These are phyloP conservation scores for Chlamydomonas eustigma DNA, from an alignment of 139 green algal species.

Conservation along the genomic window DNA sequence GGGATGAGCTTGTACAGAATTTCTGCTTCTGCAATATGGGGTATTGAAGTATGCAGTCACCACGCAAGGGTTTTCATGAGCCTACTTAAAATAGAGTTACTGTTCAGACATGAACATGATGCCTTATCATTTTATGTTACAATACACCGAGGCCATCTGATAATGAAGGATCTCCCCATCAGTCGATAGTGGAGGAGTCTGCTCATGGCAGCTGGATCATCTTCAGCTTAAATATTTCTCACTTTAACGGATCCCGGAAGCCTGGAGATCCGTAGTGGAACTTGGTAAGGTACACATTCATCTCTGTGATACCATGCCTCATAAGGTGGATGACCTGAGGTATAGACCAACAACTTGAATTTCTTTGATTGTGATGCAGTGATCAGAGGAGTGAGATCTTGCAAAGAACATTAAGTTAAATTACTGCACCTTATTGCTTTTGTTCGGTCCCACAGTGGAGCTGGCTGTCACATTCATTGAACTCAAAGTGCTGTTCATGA, in stretches of 20 bases:
- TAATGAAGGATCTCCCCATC: not conserved
- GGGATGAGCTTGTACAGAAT: not conserved
- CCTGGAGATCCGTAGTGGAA: not conserved
- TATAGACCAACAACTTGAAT: too few species aligned
- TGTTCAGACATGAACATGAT: not conserved
- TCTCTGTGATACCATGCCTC: slow-evolving; percentile 17
- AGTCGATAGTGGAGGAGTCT: not conserved
- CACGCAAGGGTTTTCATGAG: not conserved
- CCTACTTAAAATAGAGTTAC: not conserved
- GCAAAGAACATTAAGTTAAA: too few species aligned
- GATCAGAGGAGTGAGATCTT: too few species aligned
- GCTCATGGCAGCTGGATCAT: not conserved
- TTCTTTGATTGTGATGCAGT: too few species aligned
- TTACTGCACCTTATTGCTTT: too few species aligned
- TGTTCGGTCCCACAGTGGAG: too few species aligned
- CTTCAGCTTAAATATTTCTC: too few species aligned
- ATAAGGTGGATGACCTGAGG: slow-evolving; percentile 15
- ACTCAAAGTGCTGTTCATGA: too few species aligned
- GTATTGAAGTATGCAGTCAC: too few species aligned
- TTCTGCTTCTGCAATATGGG: not conserved
- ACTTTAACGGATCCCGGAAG: slow-evolving; percentile 12
- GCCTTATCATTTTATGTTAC: not conserved
- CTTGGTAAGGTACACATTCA: slow-evolving; percentile 9
- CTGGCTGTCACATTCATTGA: too few species aligned
- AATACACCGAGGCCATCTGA: not conserved